Percentiles rank a stretch among this genome's conserved stretches.
phyloP scores from a whole-genome alignment of 192 early-diverging fungal species.

The Backusella macrospora region DNA sequence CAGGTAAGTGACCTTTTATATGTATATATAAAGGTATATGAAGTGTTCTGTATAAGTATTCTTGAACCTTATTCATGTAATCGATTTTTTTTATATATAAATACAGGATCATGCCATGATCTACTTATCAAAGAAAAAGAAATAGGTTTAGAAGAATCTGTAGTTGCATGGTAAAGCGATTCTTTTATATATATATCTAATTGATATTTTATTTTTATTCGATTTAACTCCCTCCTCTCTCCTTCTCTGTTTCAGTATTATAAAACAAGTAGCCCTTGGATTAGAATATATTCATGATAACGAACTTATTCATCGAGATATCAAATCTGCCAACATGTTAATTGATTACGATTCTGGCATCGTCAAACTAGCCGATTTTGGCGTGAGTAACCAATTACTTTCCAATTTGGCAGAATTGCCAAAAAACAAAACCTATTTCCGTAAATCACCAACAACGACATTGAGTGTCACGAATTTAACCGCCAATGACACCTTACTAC shows the following conservation, averaged over 20 bases:
- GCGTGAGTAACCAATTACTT: conserved; percentile 28
- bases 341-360: conserved; percentile 57
- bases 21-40: background rate
- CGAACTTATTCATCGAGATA: conserved; percentile 68
- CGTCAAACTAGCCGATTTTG: conserved; percentile 68
- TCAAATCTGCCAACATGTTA: conserved; percentile 71
- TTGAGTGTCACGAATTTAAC: too few relatives aligned
- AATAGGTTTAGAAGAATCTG: conserved; percentile 28
- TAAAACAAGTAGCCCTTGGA: conserved; percentile 52
- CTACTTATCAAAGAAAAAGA: conserved; percentile 6
- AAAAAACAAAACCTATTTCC: background rate
- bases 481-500: too few relatives aligned
- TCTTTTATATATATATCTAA: background rate
- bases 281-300: conserved; percentile 68
- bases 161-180: conserved; percentile 30
- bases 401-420: conserved; percentile 6
- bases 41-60: too few relatives aligned
- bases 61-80: background rate
- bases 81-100: background rate
- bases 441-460: background rate
- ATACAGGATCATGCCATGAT: conserved; percentile 36
- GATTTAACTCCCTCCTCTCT: background rate
- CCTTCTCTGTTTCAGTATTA: conserved; percentile 17
- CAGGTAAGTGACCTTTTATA: conserved; percentile 19
- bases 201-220: background rate